phyloP scores from a whole-genome alignment of 2,329 filamentous ascomycete species.

The Massarina eburnea region DNA sequence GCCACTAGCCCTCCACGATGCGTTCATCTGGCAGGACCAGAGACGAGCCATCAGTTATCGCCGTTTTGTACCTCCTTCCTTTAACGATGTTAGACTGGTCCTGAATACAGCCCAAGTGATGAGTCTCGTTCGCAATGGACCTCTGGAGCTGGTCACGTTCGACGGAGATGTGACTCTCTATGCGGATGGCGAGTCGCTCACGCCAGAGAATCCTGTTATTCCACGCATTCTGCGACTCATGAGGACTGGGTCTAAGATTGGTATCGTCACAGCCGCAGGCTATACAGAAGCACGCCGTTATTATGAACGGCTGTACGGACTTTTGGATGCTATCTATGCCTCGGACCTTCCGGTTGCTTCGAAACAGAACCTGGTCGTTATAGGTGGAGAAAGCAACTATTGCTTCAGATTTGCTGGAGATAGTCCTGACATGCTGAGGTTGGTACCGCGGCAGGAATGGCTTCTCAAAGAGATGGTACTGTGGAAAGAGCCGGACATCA shows the following conservation, averaged over 20 bases:
- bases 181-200: conserved; percentile 74
- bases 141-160: conserved; percentile 86
- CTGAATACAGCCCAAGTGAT: conserved; percentile 95
- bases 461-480: conserved; percentile 74
- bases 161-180: conserved; percentile 98
- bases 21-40: conserved; percentile 87
- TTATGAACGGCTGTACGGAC: conserved; percentile 81
- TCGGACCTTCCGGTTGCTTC: conserved; percentile 65
- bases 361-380: conserved; percentile 80
- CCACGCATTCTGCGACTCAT: conserved; percentile 69
- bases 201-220: conserved; percentile 76
- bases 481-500: conserved; percentile 78
- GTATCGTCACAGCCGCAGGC: conserved; percentile 94
- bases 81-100: conserved; percentile 92
- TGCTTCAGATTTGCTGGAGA: conserved; percentile 76
- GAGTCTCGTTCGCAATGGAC: conserved; percentile 74
- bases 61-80: conserved; percentile 91
- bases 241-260: conserved; percentile 76
- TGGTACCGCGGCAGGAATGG: conserved; percentile 68
- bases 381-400: conserved; percentile 96
- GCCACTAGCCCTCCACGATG: conserved; percentile 78
- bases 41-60: conserved; percentile 85
- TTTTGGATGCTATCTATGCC: conserved; percentile 75
- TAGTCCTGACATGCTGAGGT: conserved; percentile 67
- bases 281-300: conserved; percentile 88